A percentile compares a stretch with the other conserved stretches of the same genome.
Conservation (phyloP, 345 rosid species). For the Lumnitzera racemosa region DNA sequence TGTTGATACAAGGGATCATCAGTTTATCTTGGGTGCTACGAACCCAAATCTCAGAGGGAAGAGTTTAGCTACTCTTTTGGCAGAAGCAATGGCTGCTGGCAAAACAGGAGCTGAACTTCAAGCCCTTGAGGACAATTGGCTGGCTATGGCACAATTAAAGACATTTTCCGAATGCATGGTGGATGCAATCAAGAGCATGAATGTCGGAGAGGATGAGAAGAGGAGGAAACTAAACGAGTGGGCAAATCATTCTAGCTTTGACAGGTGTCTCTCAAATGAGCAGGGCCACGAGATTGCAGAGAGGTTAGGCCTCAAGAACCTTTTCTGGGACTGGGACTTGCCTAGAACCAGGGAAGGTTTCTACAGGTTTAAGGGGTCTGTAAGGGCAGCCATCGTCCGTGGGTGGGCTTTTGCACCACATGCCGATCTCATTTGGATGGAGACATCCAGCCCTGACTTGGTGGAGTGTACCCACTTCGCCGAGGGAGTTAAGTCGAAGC, state of each 20-base stretch:
- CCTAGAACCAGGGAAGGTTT: conserved; percentile 96
- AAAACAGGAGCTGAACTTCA: conserved; percentile 76
- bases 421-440: conserved; percentile 91
- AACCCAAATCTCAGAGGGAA: conserved; percentile 66
- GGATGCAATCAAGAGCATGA: conserved; percentile 54
- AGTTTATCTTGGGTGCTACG: conserved; percentile 81
- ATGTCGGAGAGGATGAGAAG: conserved; percentile 54
- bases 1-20: conserved; percentile 83
- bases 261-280: conserved; percentile 65
- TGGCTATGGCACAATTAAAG: conserved; percentile 62
- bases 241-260: conserved; percentile 56
- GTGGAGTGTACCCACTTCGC: conserved; percentile 73
- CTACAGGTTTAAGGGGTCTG: conserved; percentile 86
- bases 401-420: conserved; percentile 89
- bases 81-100: conserved; percentile 69
- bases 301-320: conserved; percentile 55
- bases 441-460: conserved; percentile 75
- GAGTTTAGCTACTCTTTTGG: conserved; percentile 54
- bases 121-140: conserved; percentile 78
- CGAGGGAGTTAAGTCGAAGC: conserved; percentile 55
- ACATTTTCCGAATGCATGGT: conserved; percentile 65
- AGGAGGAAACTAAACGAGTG: conserved; percentile 54
- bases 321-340: conserved; percentile 99
- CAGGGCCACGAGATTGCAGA: conserved; percentile 65
- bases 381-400: conserved; percentile 69